Percentiles rank a stretch among this genome's conserved stretches.
Evolutionary conservation across 768 basidiomycete species (phyloP).

Genomic region (Rhizopogon vesiculosus): DNA sequence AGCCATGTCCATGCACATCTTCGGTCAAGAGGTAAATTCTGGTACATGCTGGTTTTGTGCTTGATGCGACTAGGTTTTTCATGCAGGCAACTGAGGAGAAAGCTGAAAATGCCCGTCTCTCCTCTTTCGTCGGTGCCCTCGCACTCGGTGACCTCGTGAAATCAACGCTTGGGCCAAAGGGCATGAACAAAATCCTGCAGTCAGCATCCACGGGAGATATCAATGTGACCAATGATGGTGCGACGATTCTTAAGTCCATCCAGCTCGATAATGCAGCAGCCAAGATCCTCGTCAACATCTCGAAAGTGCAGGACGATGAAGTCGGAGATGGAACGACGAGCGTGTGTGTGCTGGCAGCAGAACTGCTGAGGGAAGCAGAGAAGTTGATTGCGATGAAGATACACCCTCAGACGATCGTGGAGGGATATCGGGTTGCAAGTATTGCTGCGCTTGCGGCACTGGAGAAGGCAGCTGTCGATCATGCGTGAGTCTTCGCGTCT

Average conservation of each 20-base stretch:
- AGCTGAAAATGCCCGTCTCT: slow-evolving; percentile 96
- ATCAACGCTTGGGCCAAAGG: slow-evolving; percentile 97
- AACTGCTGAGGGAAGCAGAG: slow-evolving; percentile 92
- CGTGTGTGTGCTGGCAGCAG: slow-evolving; percentile 89
- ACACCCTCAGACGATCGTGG: slow-evolving; percentile 97
- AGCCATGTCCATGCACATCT: slow-evolving; percentile 66
- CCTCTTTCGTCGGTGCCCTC: slow-evolving; percentile 95
- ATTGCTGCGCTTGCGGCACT: slow-evolving; percentile 79
- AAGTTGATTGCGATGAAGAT: slow-evolving; percentile 89
- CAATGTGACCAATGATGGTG: slow-evolving; percentile 98
- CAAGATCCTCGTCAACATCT: slow-evolving; percentile 99
- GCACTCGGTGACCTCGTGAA: slow-evolving; percentile 98
- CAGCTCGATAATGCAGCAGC: slow-evolving; percentile 98
- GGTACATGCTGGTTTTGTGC: background rate
- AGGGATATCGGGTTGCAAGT: slow-evolving; percentile 93
- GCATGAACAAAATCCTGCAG: slow-evolving; percentile 99
- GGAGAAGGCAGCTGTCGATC: slow-evolving; percentile 76
- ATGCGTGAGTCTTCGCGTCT: slow-evolving; percentile 54
- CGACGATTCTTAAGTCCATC: slow-evolving; percentile 96
- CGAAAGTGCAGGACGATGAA: slow-evolving; percentile 99
- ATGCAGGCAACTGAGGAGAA: slow-evolving; percentile 84
- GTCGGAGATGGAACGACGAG: slow-evolving; percentile 94
- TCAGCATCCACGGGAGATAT: slow-evolving; percentile 86
- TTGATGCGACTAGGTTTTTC: slow-evolving; percentile 3
- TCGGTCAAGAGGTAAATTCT: slow-evolving; percentile 50